Evolutionary conservation across 2,329 filamentous ascomycete species (phyloP), one percentile per base, ranked within the genome.

Genomic region (Xylaria polymorpha): DNA sequence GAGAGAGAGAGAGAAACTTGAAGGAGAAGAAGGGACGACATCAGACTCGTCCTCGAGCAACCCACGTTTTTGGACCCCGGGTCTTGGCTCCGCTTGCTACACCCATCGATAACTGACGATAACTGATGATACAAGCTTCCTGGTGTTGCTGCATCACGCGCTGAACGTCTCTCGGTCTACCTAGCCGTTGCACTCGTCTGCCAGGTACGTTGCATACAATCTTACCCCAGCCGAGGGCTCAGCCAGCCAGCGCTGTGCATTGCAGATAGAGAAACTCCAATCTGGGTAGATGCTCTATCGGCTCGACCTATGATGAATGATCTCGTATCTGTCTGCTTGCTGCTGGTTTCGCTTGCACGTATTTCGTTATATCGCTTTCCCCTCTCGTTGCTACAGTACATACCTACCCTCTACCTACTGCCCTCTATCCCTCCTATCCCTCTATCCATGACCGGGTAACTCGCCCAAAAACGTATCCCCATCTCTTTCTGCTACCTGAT

Each of bases 21-120:
- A 29, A 29, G 25, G 4, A 29, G 3, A 29, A 29, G 25, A 50
- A 35, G 41, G 44, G 43, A 56, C 56, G 6, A 20, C 25, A 46
- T 61, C 43, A 41, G 57, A 44, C 61, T 50, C 22, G 51, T 61
- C 57, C 41, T 46, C 44, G 43, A 56, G 51, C 56, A 61, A 56
- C 60, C 60, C 57, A 65, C 61, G 60, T 64, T 69, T 68, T 64
- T 61, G 61, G 61, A 70, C 56, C 64, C 57, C 68, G 51, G 60
- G 14, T 69, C 61, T 61, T 65, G 56, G 57, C 60, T 37, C 37
- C 58, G 39, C 59, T 29, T 35, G 14, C 50, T 12, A 58, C 15
- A 32, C 43, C 50, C 41, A 39, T 66, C 29, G 66, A 55, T 55
- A 50, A 55, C 48, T 9, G 48, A 64, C 61, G 32, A 29, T 29